Base-by-base conservation (phyloP, 192 early-diverging fungal genomes). In the Umbelopsis sp. region DNA sequence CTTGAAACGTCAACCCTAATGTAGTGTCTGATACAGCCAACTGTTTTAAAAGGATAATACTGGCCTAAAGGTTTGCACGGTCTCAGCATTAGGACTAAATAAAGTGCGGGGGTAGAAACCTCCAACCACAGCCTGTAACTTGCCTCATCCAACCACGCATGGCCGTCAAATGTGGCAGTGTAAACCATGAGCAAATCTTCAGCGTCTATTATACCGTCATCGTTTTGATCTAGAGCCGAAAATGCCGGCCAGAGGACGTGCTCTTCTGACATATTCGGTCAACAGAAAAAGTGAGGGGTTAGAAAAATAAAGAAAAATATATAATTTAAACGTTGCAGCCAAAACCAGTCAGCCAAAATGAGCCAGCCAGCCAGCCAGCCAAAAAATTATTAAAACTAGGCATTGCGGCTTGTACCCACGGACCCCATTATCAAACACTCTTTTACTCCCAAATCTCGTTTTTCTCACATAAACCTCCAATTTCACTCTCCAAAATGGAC, bases 161-260 rank as follows among this genome's bases (percentile, higher is more conserved):
- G 75, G 12, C 77, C 45, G 49, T 76, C 72, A 66, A 78, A 76
- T 13, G 78, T 74, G 30, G 73, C 71, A 12, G 70, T 76, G 47
- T 75, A 81, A 21, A 84, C 78, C 30, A 48, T 51, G 5, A 81
- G 55, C 30, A 84, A 67, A 69, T 84, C 82, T 49, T 74, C 68
- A 25, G 80, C 78, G 22, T 84, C 81, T 67, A 84, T 81, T 21
- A 79, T 20, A 48, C 82, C 82, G 49, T 84, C 82, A 53, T 84
- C 79, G 49, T 84, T 81, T 64, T 84, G 76, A 72, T 84, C 82
- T 21, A 84, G 69, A 27, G 78, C 75, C 47, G 75, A 67, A 71
- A 84, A 84, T 11, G 80, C 71, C 55, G 78, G 81, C 49, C 79
- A 71, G 67, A 84, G 55, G 55, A n/a, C 55, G 27, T 61, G 55